These are phyloP conservation scores for Penstemon newberryi DNA, from an alignment of 257 asterid genomes.

Conservation along the genomic window DNA sequence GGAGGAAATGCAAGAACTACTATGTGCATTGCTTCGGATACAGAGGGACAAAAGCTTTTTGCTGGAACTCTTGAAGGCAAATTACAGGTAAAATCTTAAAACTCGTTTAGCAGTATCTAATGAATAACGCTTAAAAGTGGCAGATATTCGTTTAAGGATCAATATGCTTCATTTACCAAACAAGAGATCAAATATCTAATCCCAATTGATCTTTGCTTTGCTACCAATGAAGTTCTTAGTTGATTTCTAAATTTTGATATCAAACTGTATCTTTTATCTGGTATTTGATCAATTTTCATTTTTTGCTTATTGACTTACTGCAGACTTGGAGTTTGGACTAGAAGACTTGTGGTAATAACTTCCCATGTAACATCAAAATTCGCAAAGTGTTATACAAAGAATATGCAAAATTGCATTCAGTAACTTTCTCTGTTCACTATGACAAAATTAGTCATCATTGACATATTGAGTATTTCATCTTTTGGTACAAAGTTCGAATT, in stretches of 20 bases:
- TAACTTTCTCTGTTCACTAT: no score
- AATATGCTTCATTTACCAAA: no score
- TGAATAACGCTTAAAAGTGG: no score
- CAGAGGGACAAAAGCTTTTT: slow-evolving; percentile 66
- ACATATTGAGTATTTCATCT: no score
- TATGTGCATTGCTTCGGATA: slow-evolving; percentile 49
- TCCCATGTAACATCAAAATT: background rate
- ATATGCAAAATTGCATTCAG: no score
- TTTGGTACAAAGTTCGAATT: no score
- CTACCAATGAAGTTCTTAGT: no score
- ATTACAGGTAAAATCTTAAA: slow-evolving; percentile 50
- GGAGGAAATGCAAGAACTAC: slow-evolving; percentile 45
- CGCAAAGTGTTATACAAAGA: background rate
- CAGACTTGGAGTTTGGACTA: slow-evolving; percentile 49
- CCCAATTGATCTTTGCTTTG: no score
- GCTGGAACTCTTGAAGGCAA: slow-evolving; percentile 70
- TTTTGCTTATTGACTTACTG: background rate
- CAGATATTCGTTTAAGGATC: no score
- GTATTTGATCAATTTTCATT: background rate
- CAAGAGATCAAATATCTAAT: no score
- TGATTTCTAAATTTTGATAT: background rate
- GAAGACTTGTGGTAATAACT: background rate
- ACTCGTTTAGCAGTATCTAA: no score
- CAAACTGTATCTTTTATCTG: background rate
- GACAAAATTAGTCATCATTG: no score